Base-by-base conservation (phyloP, 164 flowering plant genomes). In the Nymphaea thermarum region DNA sequence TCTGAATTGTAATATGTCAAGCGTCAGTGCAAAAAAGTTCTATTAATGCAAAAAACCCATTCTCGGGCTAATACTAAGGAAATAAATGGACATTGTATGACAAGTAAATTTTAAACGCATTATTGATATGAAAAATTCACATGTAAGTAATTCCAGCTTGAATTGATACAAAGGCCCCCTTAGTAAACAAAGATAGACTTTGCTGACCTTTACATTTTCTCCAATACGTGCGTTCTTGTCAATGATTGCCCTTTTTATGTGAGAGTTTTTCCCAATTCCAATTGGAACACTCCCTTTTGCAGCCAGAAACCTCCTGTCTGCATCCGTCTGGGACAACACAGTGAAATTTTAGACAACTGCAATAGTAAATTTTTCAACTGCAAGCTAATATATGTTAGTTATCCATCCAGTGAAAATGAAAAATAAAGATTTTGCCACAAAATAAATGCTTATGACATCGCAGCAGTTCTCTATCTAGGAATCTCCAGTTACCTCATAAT, bases 211-310 rank as follows among this genome's bases (percentile, higher is more conserved):
- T 65, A 91, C 98, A 75, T 88, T 74, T 14, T 88, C 93, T 17
- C 98, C 97, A 43, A 94, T 87, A 18, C 98, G 85, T 60, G 98
- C 98, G 77, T 91, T 94, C 76, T 94, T 94, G 88, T 94, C 97
- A 68, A 94, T 91, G n/a, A 91, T 94, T 43, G 98, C 96, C 80
- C 93, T 86, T 76, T 87, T 94, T 73, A 91, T 86, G 81, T 91
- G 96, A 73, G 95, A 80, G 71, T 88, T 86, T 78, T 78, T 86
- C 44, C 98, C 97, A 65, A 94, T 94, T 44, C 98, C 98, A 51
- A 93, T 87, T 51, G 98, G 94, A 36, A 91, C 88, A 62, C 97
- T 84, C 6, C 98, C 97, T 79, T 89, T 93, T 44, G 97, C 91
- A 71, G 91, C 85, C 64, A 91, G 74, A 66, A 87, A 77, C 64